Evolutionary conservation across 1,139 yeast species (phyloP).

Genomic region (Yamadazyma siamensis): DNA sequence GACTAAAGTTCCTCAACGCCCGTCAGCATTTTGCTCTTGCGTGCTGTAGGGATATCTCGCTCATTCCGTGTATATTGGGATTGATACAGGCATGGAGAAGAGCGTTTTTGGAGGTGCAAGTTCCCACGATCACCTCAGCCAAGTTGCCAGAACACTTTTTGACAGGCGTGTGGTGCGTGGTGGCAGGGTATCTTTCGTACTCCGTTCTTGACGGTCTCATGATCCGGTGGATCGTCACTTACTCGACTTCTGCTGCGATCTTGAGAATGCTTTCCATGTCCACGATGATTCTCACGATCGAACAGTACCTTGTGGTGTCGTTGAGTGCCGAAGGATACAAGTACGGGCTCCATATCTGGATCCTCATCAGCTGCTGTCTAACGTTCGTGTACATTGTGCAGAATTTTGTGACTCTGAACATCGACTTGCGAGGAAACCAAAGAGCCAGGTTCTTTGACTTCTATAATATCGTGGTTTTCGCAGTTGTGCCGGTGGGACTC

Average conservation of each 20-base stretch:
- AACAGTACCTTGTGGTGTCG: slow-evolving; percentile 63
- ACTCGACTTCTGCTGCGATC: slow-evolving; percentile 84
- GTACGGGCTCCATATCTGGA: slow-evolving; percentile 88
- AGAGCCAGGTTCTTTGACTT: slow-evolving; percentile 67
- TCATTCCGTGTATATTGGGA: slow-evolving; percentile 61
- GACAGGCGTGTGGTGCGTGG: slow-evolving; percentile 80
- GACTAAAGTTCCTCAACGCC: slow-evolving; percentile 66
- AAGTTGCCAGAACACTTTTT: slow-evolving; percentile 67
- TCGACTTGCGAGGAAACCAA: slow-evolving; percentile 50
- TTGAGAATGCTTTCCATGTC: slow-evolving; percentile 82
- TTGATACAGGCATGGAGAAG: slow-evolving; percentile 51
- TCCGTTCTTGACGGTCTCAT: slow-evolving; percentile 85
- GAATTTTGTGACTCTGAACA: slow-evolving; percentile 83
- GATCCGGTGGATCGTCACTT: slow-evolving; percentile 91
- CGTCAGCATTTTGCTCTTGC: slow-evolving; percentile 75
- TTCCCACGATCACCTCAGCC: slow-evolving; percentile 40
- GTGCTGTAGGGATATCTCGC: slow-evolving; percentile 67
- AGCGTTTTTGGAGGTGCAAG: slow-evolving; percentile 27
- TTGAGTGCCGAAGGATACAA: slow-evolving; percentile 47
- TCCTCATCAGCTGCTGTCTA: slow-evolving; percentile 76
- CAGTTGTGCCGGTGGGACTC: slow-evolving; percentile 94
- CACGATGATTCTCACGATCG: slow-evolving; percentile 64
- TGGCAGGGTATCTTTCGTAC: slow-evolving; percentile 79
- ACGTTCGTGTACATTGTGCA: slow-evolving; percentile 85
- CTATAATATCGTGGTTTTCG: slow-evolving; percentile 87